A percentile compares a stretch with the other conserved stretches of the same genome.
Evolutionary conservation across 176 grass and related monocot species (phyloP).

Genomic region (Coix lacrymajobi): DNA sequence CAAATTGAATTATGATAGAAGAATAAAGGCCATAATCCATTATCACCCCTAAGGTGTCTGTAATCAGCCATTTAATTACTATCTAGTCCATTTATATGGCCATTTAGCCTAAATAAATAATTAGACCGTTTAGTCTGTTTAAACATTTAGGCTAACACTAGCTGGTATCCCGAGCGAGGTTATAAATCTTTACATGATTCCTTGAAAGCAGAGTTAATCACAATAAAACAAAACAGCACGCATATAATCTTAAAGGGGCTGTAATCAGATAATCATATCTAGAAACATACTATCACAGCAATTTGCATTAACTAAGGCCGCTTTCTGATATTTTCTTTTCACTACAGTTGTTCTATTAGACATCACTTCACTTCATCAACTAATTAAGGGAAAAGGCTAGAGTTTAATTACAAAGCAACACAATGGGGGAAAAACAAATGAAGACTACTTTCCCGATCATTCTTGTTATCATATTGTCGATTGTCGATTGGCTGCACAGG

Average conservation of each 20-base stretch:
- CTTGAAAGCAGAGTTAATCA: neutral
- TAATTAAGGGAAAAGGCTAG: slow-evolving; percentile 1
- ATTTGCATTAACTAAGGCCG: slow-evolving; percentile 27
- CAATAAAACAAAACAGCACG: neutral
- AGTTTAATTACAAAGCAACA: slow-evolving; percentile 51
- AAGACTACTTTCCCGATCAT: slow-evolving; percentile 21
- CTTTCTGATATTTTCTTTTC: slow-evolving; percentile 7
- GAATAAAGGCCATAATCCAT: too few species aligned
- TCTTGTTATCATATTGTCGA: slow-evolving; percentile 23
- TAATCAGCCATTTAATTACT: too few species aligned
- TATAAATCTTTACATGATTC: too few species aligned
- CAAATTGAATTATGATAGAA: too few species aligned
- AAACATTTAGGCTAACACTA: too few species aligned
- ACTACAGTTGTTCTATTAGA: slow-evolving; percentile 34
- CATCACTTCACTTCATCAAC: slow-evolving; percentile 11
- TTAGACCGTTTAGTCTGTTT: too few species aligned
- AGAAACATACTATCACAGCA: slow-evolving; percentile 11
- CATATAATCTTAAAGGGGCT: neutral
- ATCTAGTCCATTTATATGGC: too few species aligned
- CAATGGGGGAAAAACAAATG: neutral
- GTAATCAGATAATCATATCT: slow-evolving; percentile 6
- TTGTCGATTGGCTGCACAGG: slow-evolving; percentile 27
- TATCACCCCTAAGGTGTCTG: too few species aligned
- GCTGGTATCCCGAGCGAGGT: too few species aligned
- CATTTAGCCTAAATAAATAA: too few species aligned